These are phyloP conservation scores for Bolboschoenoplectus hybrid DNA, from an alignment of 202 grass and related monocot genomes.

Conservation along the genomic window DNA sequence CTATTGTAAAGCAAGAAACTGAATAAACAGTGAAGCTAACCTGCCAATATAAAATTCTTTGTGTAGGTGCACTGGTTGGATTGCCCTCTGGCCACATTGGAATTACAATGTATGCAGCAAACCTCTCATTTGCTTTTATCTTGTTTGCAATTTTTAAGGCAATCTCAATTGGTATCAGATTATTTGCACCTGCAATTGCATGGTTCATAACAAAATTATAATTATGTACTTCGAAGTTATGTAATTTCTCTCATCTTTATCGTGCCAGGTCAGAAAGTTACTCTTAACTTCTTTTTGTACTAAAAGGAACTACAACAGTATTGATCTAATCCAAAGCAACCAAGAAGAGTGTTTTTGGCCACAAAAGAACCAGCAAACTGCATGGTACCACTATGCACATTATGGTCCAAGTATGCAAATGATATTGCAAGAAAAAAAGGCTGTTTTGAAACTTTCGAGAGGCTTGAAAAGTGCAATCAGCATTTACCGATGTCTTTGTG, in stretches of 20 bases:
- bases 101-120: conserved; percentile 84
- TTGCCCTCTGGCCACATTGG: conserved; percentile 99
- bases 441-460: background rate
- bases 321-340: background rate
- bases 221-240: background rate
- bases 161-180: conserved; percentile 92
- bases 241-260: conserved; percentile 10
- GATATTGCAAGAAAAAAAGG: background rate
- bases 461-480: background rate
- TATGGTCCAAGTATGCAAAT: background rate
- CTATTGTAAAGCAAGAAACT: background rate
- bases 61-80: conserved; percentile 70
- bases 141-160: conserved; percentile 98
- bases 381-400: background rate
- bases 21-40: conserved; percentile 44
- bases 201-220: background rate
- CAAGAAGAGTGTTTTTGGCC: background rate
- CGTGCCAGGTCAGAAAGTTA: background rate
- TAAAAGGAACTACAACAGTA: background rate
- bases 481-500: background rate
- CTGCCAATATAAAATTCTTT: conserved; percentile 94
- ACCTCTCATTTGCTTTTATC: conserved; percentile 82
- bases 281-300: background rate
- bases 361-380: background rate
- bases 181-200: conserved; percentile 70